Base-by-base conservation (phyloP, 768 basidiomycete genomes). In the Lactarius quietus region DNA sequence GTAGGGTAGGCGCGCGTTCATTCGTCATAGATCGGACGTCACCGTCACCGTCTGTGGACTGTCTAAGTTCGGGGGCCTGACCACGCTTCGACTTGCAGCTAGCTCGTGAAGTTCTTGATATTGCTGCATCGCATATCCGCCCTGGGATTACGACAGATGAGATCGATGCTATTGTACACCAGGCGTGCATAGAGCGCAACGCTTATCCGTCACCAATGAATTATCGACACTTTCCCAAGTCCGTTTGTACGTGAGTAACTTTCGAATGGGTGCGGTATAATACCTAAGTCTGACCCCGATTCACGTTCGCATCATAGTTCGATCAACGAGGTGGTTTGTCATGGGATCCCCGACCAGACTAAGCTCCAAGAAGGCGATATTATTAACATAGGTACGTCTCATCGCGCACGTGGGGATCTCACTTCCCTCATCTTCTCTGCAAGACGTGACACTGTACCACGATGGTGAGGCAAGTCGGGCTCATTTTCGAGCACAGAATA, bases 141-240 rank as follows among this genome's bases (percentile, higher is more conserved):
- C 92, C 95, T n/a, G 97, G 96, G 39, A 84, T 97, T 41, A 97
- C 96, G 14, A 98, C 97, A 1, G 95, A 98, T 73, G 93, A 95
- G 73, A 82, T 99, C 31, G 97, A 99, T 76, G 86, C 85, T 63
- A 87, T 98, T 68, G 94, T 96, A 17, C 97, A 99, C 77, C 85
- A 92, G 69, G 97, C 91, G 20, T 90, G 82, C 69, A 88, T 98
- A 68, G 89, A 95, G 77, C 83, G 95, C 59, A 87, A 93, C 69
- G 86, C 92, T 28, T 99, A 99, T 77, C 97, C 97, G 1, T 95
- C 92, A 31, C 92, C 97, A 51, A 79, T 98, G 66, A 93, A 93
- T 73, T 99, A 99, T 77, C 84, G 88, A 59, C 81, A 84, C 39
- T 98, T 88, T 73, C 96, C 97, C 15, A 98, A 98, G 81, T 98